Percentiles rank a stretch among this genome's conserved stretches.
Conservation (phyloP, 2,329 filamentous ascomycete genomes). For the Orbilia blumenaviensis region DNA sequence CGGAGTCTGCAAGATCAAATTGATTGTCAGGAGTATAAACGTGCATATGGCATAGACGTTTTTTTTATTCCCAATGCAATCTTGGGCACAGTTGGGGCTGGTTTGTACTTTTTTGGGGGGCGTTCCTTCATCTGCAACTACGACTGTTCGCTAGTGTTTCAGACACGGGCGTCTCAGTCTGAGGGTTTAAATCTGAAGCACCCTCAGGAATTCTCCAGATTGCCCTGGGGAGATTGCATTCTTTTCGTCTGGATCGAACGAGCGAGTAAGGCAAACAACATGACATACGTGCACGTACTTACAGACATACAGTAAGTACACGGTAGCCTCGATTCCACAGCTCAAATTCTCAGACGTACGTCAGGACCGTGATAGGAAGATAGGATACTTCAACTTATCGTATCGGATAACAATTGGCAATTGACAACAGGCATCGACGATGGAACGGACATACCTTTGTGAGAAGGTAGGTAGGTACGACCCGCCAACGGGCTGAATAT, state of each 20-base stretch:
- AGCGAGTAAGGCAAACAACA: not conserved
- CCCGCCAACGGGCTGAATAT: conserved; percentile 38
- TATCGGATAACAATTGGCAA: no score
- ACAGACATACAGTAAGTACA: no score
- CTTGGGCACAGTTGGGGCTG: not conserved
- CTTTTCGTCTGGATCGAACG: not conserved
- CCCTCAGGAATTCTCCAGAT: conserved; percentile 14
- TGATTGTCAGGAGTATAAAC: not conserved
- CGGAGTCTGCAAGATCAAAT: not conserved
- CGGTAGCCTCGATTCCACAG: no score
- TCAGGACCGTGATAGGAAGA: conserved; percentile 4
- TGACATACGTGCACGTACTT: no score
- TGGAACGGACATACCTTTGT: not conserved
- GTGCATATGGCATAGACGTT: conserved; percentile 9
- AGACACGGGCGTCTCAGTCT: conserved; percentile 9
- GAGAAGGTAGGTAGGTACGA: conserved; percentile 3
- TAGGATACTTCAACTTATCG: no score
- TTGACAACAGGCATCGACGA: conserved; percentile 3
- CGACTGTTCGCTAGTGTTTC: conserved; percentile 19
- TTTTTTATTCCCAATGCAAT: not conserved
- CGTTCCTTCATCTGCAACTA: not conserved
- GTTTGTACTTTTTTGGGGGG: conserved; percentile 7
- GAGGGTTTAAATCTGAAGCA: conserved; percentile 4
- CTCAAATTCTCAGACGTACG: no score
- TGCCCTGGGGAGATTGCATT: conserved; percentile 1